phyloP scores from a whole-genome alignment of 2,329 filamentous ascomycete species.

The Aspergillus unguis region DNA sequence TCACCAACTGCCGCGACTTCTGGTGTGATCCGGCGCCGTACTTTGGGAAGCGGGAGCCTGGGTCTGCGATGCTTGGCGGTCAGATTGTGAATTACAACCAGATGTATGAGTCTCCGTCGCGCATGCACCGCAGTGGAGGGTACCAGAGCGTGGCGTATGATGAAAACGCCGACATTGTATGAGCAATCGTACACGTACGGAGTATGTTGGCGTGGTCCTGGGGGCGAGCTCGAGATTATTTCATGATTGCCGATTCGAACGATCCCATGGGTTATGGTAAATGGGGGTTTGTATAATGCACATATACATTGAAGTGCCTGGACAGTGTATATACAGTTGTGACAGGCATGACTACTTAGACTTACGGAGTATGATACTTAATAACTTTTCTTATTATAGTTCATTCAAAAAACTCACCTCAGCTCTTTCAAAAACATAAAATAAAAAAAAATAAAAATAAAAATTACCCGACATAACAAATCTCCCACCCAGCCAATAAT shows the following conservation, averaged over 20 bases:
- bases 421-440: too few species aligned
- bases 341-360: too few species aligned
- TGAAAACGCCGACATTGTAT: constrained; percentile 22
- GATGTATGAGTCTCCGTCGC: constrained; percentile 79
- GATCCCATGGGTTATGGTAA: neutral
- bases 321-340: constrained; percentile 9
- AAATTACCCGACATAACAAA: too few species aligned
- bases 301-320: too few species aligned
- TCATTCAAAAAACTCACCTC: too few species aligned
- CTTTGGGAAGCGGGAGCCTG: constrained; percentile 71
- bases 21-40: constrained; percentile 87
- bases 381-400: too few species aligned
- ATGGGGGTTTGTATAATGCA: constrained; percentile 13
- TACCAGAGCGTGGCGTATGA: constrained; percentile 57
- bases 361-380: too few species aligned
- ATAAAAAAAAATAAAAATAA: too few species aligned
- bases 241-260: constrained; percentile 12
- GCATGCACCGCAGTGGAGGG: constrained; percentile 56
- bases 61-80: constrained; percentile 72
- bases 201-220: neutral
- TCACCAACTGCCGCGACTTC: constrained; percentile 94
- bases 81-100: constrained; percentile 78
- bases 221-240: neutral
- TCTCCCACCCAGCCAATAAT: too few species aligned
- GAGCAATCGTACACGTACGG: neutral